Base-by-base conservation (phyloP, 1,284 basidiomycete species). In the Leccinum griseonigrum region DNA sequence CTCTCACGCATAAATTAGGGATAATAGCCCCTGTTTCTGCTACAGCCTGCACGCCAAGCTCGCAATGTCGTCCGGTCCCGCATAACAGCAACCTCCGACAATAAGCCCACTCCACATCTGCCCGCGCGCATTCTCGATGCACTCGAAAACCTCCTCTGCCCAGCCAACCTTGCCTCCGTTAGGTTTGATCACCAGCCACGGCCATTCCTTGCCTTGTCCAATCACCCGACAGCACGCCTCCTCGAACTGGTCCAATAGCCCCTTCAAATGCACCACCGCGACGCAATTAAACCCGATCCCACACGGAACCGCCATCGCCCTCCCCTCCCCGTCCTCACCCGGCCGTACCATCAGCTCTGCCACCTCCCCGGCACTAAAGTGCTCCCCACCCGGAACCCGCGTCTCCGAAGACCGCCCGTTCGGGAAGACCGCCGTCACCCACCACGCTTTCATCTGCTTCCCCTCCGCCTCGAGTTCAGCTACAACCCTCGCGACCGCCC, bases 221-320 rank as follows among this genome's bases (percentile, higher is more conserved):
- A 62, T 28, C 28, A 66, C 54, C 13, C 57, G 60, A n/a, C 60
- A 46, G 34, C 74, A 68, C 4, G 66, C 71, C 22, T 56, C 54
- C 34, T 67, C 57, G 65, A 81, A 74, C 38, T 79, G 72, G 3
- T 62, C 64, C 36, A 80, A 63, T 16, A 87, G 67, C 2, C 60
- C 58, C 2, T 69, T 67, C 9, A 85, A 66, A 63, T 78, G 72
- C 51, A 78, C 68, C 54, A 78, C 58, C 48, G 76, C 69, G 56
- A 89, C 90, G 73, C 91, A 94, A 72, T 94, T 93, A 66, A 92
- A 82, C 0, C 90, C 91, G 4, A 90, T 71, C 0, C 80, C 88
- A 50, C 76, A 71, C 0, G 85, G 86, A 32, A 69, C 55, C 0
- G 72, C 69, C 56, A 71, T 14, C 3, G 32, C 4, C 38, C 55